Conservation (phyloP, 495 filamentous ascomycete genomes). For the Coniosporium apollinis region DNA sequence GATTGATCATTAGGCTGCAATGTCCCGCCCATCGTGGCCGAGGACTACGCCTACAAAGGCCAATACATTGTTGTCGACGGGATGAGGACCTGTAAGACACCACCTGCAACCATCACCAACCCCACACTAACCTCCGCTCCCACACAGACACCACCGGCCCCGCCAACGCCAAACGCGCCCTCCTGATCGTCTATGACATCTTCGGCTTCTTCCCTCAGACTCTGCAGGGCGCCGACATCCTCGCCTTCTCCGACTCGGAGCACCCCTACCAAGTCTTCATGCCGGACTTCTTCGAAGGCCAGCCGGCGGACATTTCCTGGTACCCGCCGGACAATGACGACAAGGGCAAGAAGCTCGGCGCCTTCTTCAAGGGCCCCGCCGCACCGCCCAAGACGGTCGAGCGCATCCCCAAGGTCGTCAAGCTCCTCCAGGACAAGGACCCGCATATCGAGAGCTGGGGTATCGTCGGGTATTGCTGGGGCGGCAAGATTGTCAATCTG, state of each 20-base stretch:
- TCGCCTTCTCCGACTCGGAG: slow-evolving; percentile 36
- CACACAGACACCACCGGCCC: slow-evolving; percentile 45
- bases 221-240: slow-evolving; percentile 51
- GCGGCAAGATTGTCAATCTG: slow-evolving; percentile 63
- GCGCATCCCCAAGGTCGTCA: slow-evolving; percentile 46
- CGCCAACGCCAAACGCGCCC: slow-evolving; percentile 35
- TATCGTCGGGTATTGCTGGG: slow-evolving; percentile 92
- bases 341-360: slow-evolving; percentile 55
- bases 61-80: slow-evolving; percentile 44
- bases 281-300: slow-evolving; percentile 51
- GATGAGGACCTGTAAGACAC: slow-evolving; percentile 46
- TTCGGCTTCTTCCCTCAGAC: slow-evolving; percentile 58
- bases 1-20: slow-evolving; percentile 49
- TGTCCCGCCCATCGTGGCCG: slow-evolving; percentile 45
- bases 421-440: slow-evolving; percentile 33
- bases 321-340: slow-evolving; percentile 70
- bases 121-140: not conserved
- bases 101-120: not conserved
- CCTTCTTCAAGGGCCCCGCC: slow-evolving; percentile 60
- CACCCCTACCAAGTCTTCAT: slow-evolving; percentile 48
- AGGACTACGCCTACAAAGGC: slow-evolving; percentile 49
- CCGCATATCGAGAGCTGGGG: slow-evolving; percentile 56
- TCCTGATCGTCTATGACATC: slow-evolving; percentile 53
- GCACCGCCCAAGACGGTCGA: slow-evolving; percentile 43
- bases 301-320: slow-evolving; percentile 37